Base-by-base conservation (phyloP, 306 rosid species). In the Prosopis cineraria region DNA sequence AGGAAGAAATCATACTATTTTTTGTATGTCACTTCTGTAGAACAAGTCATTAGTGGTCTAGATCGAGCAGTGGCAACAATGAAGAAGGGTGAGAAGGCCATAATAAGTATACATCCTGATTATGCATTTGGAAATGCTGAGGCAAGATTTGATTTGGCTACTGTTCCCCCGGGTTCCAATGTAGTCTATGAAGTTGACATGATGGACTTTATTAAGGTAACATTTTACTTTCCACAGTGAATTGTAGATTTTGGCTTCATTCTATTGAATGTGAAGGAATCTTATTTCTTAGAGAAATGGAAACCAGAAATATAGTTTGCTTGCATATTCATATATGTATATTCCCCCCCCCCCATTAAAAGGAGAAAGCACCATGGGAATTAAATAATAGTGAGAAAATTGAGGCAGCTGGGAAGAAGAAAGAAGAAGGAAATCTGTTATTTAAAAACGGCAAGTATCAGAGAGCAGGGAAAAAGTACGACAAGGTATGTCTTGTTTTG, bases 321-420 rank as follows among this genome's bases (percentile, higher is more conserved):
- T 10, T 33, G 60, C 64, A 39, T 31, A 72, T 70, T 22, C 7
- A 7, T 77, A 27, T 78, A 43, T 16, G 47, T 75, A 50, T 58
- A 82, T 16, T 12, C 4, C 40, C 40, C 40, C 40, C 40, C 34
- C 12, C 3, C n/a, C 62, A 75, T 75, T 80, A 67, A 65, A 50
- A 89, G 97, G 93, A 87, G 86, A 89, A 82, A 74, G 86, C 84
- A 77, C 91, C 92, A 14, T 88, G 91, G 94, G 90, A 91, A 68
- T 73, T 88, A 73, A 89, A 72, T 80, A 83, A 75, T 79, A 64
- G 47, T 22, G 90, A 91, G 88, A 89, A 84, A 84, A 80, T 91
- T 78, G 87, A 85, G 85, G 86, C 81, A 79, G 92, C 92, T 20
- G 84, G 56, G 79, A 83, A 66, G 84, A 91, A 83, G 88, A 91